Conservation (phyloP, 768 basidiomycete genomes). For the Solioccasus polychromus region DNA sequence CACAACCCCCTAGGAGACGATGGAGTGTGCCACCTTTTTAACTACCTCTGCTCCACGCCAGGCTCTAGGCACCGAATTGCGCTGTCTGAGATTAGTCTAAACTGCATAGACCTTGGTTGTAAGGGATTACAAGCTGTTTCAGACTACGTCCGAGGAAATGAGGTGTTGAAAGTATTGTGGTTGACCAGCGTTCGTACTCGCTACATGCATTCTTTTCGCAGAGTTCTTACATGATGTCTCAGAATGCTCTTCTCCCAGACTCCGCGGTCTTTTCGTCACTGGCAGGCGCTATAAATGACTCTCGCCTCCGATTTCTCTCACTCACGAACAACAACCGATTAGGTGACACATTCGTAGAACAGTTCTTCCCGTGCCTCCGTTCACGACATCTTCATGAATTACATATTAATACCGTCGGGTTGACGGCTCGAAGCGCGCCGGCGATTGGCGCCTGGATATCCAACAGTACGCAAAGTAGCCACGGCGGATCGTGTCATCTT, state of each 20-base stretch:
- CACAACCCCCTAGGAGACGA: slow-evolving; percentile 58
- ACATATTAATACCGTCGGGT: slow-evolving; percentile 46
- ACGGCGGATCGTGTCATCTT: slow-evolving; percentile 37
- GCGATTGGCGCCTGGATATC: slow-evolving; percentile 49
- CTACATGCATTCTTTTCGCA: not conserved
- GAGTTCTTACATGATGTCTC: slow-evolving; percentile 20
- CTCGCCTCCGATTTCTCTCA: slow-evolving; percentile 47
- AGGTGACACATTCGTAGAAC: slow-evolving; percentile 46
- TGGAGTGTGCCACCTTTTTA: slow-evolving; percentile 52
- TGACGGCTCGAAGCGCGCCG: slow-evolving; percentile 44
- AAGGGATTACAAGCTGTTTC: slow-evolving; percentile 50
- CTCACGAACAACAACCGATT: slow-evolving; percentile 48
- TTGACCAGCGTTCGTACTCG: slow-evolving; percentile 50
- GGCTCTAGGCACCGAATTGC: slow-evolving; percentile 41
- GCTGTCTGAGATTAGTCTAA: slow-evolving; percentile 55
- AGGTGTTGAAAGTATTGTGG: slow-evolving; percentile 42
- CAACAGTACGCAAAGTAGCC: slow-evolving; percentile 24
- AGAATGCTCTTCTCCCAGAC: slow-evolving; percentile 43
- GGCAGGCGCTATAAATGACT: slow-evolving; percentile 50
- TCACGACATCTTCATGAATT: slow-evolving; percentile 49
- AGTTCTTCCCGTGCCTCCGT: slow-evolving; percentile 49
- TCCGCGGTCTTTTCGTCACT: slow-evolving; percentile 37
- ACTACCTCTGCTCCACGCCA: slow-evolving; percentile 47
- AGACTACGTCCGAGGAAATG: slow-evolving; percentile 48
- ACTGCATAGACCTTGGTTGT: slow-evolving; percentile 52